Percentiles rank a stretch among this genome's conserved stretches.
Conservation (phyloP, 2,329 filamentous ascomycete species). For the Decorospora gaudefroyi region DNA sequence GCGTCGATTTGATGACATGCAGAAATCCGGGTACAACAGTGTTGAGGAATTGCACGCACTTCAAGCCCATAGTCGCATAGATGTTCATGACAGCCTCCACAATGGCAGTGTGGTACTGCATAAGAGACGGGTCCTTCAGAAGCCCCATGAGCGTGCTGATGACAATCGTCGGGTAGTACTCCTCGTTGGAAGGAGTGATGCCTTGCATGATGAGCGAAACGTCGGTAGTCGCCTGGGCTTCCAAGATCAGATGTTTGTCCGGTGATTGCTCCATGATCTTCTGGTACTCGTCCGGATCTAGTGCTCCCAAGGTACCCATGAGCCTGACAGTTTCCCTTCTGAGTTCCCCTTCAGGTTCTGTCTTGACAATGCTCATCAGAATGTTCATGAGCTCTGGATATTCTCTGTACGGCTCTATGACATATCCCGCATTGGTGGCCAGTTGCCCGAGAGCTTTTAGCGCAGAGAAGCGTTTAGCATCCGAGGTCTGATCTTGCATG, state of each 20-base stretch:
- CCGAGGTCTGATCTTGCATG: constrained; percentile 89
- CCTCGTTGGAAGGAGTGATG: constrained; percentile 92
- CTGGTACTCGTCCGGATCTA: constrained; percentile 96
- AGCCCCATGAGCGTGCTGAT: constrained; percentile 95
- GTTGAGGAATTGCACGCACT: constrained; percentile 92
- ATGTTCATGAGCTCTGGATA: constrained; percentile 93
- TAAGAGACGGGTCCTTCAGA: constrained; percentile 84
- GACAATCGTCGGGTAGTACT: constrained; percentile 97
- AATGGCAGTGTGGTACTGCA: constrained; percentile 88
- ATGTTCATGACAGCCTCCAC: constrained; percentile 99
- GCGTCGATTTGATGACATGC: constrained; percentile 80
- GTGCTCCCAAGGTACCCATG: constrained; percentile 89
- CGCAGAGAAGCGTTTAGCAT: constrained; percentile 86
- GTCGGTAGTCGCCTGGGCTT: constrained; percentile 76
- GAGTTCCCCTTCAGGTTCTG: constrained; percentile 82
- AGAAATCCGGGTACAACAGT: constrained; percentile 95
- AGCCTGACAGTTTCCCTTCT: constrained; percentile 95
- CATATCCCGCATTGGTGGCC: constrained; percentile 95
- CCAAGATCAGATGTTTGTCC: constrained; percentile 72
- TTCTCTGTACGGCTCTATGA: constrained; percentile 93
- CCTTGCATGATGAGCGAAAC: constrained; percentile 98
- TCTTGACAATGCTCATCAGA: constrained; percentile 90
- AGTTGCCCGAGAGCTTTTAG: constrained; percentile 88
- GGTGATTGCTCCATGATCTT: constrained; percentile 89
- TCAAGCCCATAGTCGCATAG: constrained; percentile 92